Conservation (phyloP, 495 filamentous ascomycete species). For the Mytilinidion resinicola region DNA sequence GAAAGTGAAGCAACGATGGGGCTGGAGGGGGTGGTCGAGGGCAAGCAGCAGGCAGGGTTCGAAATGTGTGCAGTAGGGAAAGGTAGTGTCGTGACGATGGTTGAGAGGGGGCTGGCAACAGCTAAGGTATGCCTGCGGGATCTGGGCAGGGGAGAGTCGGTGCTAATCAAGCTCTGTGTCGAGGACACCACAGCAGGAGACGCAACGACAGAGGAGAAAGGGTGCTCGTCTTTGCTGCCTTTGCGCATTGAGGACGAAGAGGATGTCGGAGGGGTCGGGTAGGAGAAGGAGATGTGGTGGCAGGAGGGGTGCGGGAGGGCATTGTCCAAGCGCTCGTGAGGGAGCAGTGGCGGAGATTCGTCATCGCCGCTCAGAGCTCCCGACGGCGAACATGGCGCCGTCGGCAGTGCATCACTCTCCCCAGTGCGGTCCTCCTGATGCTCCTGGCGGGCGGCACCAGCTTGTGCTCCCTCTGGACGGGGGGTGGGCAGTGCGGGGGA, state of each 20-base stretch:
- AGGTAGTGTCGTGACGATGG: conserved; percentile 56
- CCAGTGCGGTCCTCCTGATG: conserved; percentile 3
- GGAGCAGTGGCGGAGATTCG: conserved; percentile 19
- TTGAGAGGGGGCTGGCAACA: conserved; percentile 55
- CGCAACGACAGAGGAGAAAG: background rate
- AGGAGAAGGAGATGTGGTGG: conserved; percentile 19
- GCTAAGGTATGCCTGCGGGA: conserved; percentile 42
- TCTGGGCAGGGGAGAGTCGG: conserved; percentile 19
- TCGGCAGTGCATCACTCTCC: conserved; percentile 9
- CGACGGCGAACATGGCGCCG: conserved; percentile 20
- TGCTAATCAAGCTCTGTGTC: conserved; percentile 12
- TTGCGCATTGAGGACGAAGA: conserved; percentile 22
- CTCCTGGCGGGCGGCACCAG: conserved; percentile 4
- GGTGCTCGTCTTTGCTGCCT: conserved; percentile 4
- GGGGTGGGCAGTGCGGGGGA: conserved; percentile 24
- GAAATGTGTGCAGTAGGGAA: conserved; percentile 69
- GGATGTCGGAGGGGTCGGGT: conserved; percentile 30
- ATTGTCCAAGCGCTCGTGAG: conserved; percentile 19
- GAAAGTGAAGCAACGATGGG: conserved; percentile 43
- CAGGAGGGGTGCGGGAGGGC: background rate
- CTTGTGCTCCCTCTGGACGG: conserved; percentile 5
- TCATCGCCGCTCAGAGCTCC: conserved; percentile 5
- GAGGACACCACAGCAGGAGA: conserved; percentile 17
- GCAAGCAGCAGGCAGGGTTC: conserved; percentile 57
- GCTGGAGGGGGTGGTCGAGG: conserved; percentile 51